A percentile compares a stretch with the other conserved stretches of the same genome.
Evolutionary conservation across 2,329 filamentous ascomycete genomes (phyloP).

Genomic region (Xenosphaeropsis pyriputrescens): DNA sequence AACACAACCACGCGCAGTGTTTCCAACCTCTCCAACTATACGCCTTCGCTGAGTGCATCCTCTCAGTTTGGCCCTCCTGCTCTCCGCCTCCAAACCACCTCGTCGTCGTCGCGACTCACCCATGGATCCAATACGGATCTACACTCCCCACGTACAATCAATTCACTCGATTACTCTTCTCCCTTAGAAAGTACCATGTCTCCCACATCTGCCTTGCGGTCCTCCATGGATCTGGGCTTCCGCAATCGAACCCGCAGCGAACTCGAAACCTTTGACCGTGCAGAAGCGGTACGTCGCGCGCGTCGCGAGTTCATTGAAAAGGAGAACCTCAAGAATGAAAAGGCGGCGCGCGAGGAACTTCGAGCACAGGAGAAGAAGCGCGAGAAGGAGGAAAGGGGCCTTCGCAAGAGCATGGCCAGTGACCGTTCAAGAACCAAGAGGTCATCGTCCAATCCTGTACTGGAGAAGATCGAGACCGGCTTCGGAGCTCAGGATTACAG

Average conservation of each 20-base stretch:
- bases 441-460: conserved; percentile 21
- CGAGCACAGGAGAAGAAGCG: conserved; percentile 43
- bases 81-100: conserved; percentile 15
- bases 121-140: conserved; percentile 5
- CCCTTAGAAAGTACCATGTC: conserved; percentile 13
- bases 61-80: conserved; percentile 7
- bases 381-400: conserved; percentile 34
- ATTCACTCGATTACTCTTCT: conserved; percentile 10
- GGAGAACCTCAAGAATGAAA: conserved; percentile 46
- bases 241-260: conserved; percentile 46
- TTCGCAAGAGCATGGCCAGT: conserved; percentile 18
- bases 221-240: conserved; percentile 42
- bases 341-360: conserved; percentile 42
- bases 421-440: conserved; percentile 23
- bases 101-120: conserved; percentile 11
- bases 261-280: conserved; percentile 35
- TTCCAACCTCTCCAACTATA: conserved; percentile 12
- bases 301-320: conserved; percentile 49
- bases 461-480: conserved; percentile 11
- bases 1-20: conserved; percentile 8
- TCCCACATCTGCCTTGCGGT: conserved; percentile 37
- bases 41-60: conserved; percentile 8
- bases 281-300: conserved; percentile 43
- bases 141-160: conserved; percentile 7
- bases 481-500: conserved; percentile 10